phyloP scores from a whole-genome alignment of 352 stramenopile genomes.

The Phytophthora megakarya region DNA sequence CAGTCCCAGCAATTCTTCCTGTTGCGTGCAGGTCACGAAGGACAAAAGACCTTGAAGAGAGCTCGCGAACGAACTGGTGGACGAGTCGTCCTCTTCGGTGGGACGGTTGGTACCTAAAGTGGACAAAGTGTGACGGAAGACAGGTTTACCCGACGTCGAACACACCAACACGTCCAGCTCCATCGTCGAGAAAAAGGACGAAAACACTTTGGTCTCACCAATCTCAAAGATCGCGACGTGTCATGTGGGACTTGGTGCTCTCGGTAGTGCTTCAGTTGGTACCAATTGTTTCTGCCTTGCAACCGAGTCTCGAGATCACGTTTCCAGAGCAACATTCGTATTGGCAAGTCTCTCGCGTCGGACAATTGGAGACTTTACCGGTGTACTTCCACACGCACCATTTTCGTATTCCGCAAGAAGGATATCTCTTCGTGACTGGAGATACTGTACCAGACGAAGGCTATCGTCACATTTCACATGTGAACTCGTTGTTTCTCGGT shows the following conservation, averaged over 20 bases:
- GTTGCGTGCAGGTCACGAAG: slow-evolving; percentile 61
- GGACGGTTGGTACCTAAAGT: background rate
- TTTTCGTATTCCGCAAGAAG: slow-evolving; percentile 46
- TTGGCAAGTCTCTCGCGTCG: slow-evolving; percentile 30
- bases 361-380: slow-evolving; percentile 15
- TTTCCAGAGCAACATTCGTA: slow-evolving; percentile 46
- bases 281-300: background rate
- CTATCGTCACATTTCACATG: slow-evolving; percentile 13
- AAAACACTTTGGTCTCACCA: background rate
- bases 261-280: background rate
- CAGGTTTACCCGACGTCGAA: slow-evolving; percentile 64
- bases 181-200: slow-evolving; percentile 10
- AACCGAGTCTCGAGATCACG: slow-evolving; percentile 24
- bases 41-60: slow-evolving; percentile 70
- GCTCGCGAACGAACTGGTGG: slow-evolving; percentile 56
- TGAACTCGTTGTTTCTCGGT: slow-evolving; percentile 23
- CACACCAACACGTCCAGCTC: slow-evolving; percentile 63
- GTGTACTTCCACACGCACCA: slow-evolving; percentile 37
- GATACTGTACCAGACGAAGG: slow-evolving; percentile 31
- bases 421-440: slow-evolving; percentile 44
- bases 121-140: slow-evolving; percentile 50
- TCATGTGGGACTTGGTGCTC: slow-evolving; percentile 14
- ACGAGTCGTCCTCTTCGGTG: slow-evolving; percentile 24
- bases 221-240: slow-evolving; percentile 17
- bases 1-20: slow-evolving; percentile 61